phyloP scores from a whole-genome alignment of 2,329 filamentous ascomycete genomes.

The Trichoderma sp. region DNA sequence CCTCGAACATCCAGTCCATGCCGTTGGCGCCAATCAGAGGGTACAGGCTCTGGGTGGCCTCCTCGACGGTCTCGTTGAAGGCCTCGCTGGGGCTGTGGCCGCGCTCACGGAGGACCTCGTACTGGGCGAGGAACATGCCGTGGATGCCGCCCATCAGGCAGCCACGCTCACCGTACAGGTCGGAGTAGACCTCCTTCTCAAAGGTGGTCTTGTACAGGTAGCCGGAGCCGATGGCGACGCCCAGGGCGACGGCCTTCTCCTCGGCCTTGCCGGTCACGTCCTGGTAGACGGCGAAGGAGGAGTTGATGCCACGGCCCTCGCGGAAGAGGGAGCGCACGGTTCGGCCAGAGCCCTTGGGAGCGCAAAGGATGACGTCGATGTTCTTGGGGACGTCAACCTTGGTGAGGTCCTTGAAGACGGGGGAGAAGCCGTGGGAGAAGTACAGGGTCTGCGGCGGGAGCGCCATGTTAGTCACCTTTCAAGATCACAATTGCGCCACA shows the following conservation, averaged over 20 bases:
- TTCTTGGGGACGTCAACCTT: conserved; percentile 95
- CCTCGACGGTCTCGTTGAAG: conserved; percentile 99
- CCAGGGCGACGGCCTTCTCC: conserved; percentile 96
- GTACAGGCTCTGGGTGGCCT: conserved; percentile 97
- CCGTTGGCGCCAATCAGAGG: conserved; percentile 95
- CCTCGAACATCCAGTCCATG: conserved; percentile 99
- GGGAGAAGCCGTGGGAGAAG: conserved; percentile 99
- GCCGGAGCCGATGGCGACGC: conserved; percentile 93
- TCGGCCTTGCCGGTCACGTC: conserved; percentile 97
- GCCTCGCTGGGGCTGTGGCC: conserved; percentile 97
- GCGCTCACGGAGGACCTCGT: conserved; percentile 98
- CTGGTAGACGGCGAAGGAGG: conserved; percentile 96
- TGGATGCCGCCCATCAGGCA: conserved; percentile 99
- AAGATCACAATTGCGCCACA: not conserved
- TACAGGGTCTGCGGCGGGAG: conserved; percentile 76
- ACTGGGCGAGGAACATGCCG: conserved; percentile 99
- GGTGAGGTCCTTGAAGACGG: conserved; percentile 99
- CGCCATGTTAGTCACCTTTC: conserved; percentile 32
- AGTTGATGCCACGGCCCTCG: conserved; percentile 99
- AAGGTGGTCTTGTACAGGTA: conserved; percentile 99
- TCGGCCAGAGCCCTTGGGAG: conserved; percentile 97
- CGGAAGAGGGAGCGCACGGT: conserved; percentile 98
- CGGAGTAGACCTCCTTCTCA: conserved; percentile 99
- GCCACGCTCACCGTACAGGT: conserved; percentile 99
- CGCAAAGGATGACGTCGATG: conserved; percentile 98